Percentiles rank a stretch among this genome's conserved stretches.
Conservation (phyloP, 176 grass and related monocot genomes). For the Alopecurus myosuroides region DNA sequence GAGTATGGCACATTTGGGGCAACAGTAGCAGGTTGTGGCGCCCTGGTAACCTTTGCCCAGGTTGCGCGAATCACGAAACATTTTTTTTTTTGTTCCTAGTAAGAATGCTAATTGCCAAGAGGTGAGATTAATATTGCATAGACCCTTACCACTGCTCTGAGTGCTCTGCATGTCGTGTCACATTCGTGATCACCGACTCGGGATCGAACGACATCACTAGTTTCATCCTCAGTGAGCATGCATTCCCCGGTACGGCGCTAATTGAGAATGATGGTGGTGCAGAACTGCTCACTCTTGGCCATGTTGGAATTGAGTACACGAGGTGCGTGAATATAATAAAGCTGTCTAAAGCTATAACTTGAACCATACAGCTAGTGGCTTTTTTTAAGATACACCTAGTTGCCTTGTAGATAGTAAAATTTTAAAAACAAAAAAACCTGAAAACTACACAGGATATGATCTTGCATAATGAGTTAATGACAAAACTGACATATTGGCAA, state of each 20-base stretch:
- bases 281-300: slow-evolving; percentile 38
- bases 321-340: slow-evolving; percentile 18
- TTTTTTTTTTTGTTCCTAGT: not conserved
- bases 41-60: slow-evolving; percentile 13
- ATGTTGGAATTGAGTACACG: slow-evolving; percentile 39
- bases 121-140: slow-evolving; percentile 48
- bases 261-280: slow-evolving; percentile 36
- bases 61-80: not conserved
- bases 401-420: not conserved
- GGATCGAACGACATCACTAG: slow-evolving; percentile 27
- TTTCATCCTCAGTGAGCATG: slow-evolving; percentile 56
- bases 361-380: not conserved
- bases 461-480: not conserved
- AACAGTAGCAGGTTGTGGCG: slow-evolving; percentile 62
- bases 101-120: slow-evolving; percentile 3
- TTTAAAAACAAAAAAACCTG: not conserved
- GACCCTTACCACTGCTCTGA: slow-evolving; percentile 26
- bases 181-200: slow-evolving; percentile 37
- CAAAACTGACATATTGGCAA: not conserved
- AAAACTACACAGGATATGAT: not conserved
- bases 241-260: slow-evolving; percentile 43
- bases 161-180: slow-evolving; percentile 44
- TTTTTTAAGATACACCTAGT: not conserved
- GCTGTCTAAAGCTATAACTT: not conserved
- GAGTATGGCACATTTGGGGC: too few relatives aligned